phyloP scores from a whole-genome alignment of 1,284 basidiomycete genomes.

The Polyporus tsugae region DNA sequence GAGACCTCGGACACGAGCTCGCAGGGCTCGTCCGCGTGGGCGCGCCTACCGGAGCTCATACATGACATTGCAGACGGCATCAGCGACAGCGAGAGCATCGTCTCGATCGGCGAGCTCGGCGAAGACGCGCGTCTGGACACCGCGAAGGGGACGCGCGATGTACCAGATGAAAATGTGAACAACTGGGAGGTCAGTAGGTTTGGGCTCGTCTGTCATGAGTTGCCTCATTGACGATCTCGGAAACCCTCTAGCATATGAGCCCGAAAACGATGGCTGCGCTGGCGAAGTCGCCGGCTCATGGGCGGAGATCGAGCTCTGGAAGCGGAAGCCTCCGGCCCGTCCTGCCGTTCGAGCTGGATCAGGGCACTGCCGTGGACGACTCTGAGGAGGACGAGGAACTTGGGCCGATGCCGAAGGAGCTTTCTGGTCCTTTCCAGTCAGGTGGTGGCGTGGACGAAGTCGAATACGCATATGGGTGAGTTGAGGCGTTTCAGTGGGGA shows the following conservation, averaged over 20 bases:
- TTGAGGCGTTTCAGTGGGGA: not conserved
- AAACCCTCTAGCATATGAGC: constrained; percentile 81
- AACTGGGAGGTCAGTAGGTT: constrained; percentile 86
- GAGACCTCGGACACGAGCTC: constrained; percentile 53
- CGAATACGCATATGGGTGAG: constrained; percentile 86
- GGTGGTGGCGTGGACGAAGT: constrained; percentile 88
- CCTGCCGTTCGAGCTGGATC: constrained; percentile 80
- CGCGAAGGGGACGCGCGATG: constrained; percentile 65
- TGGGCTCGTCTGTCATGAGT: constrained; percentile 4
- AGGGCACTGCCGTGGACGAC: constrained; percentile 71
- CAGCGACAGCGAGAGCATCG: constrained; percentile 91
- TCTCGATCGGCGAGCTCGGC: constrained; percentile 86
- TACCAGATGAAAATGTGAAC: constrained; percentile 82
- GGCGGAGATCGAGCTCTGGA: constrained; percentile 80
- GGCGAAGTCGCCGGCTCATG: constrained; percentile 85
- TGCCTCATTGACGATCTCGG: constrained; percentile 12
- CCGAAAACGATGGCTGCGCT: constrained; percentile 91
- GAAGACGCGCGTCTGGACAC: constrained; percentile 75
- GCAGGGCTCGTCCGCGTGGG: constrained; percentile 74
- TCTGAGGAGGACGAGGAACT: constrained; percentile 60
- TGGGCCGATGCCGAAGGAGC: constrained; percentile 80
- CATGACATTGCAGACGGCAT: constrained; percentile 81
- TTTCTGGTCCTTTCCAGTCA: constrained; percentile 73
- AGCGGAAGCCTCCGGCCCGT: constrained; percentile 85
- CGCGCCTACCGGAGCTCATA: constrained; percentile 73